Conservation (phyloP, 2,329 filamentous ascomycete genomes). For the Fusarium ambrosium region DNA sequence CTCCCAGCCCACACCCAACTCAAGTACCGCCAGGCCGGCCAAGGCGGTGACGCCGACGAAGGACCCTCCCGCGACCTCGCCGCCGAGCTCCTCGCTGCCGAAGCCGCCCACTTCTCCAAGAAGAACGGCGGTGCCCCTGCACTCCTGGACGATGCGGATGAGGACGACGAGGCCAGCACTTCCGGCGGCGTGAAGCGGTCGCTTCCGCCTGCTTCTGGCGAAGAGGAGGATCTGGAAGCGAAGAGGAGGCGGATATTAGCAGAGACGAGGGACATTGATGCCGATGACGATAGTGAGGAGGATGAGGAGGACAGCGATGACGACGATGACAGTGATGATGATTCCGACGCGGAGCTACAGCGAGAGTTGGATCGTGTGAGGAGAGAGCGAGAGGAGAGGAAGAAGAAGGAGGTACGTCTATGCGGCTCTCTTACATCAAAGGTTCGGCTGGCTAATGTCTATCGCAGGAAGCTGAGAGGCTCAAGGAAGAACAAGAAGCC, state of each 20-base stretch:
- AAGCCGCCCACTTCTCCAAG: slow-evolving; percentile 89
- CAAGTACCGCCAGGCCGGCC: slow-evolving; percentile 88
- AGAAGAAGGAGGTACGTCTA: slow-evolving; percentile 54
- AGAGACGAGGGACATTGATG: slow-evolving; percentile 89
- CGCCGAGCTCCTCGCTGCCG: slow-evolving; percentile 89
- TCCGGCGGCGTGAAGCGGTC: slow-evolving; percentile 72
- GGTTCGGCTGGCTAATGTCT: slow-evolving; percentile 15
- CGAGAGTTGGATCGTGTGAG: slow-evolving; percentile 96
- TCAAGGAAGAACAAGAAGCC: slow-evolving; percentile 84
- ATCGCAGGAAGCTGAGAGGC: slow-evolving; percentile 79
- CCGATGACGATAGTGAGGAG: slow-evolving; percentile 72
- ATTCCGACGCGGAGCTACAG: slow-evolving; percentile 81
- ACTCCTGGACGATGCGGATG: slow-evolving; percentile 63
- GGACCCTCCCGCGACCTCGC: slow-evolving; percentile 84
- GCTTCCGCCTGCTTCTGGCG: slow-evolving; percentile 42
- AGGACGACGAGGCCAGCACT: slow-evolving; percentile 57
- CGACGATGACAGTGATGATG: slow-evolving; percentile 67
- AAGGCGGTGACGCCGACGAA: slow-evolving; percentile 82
- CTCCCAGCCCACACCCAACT: slow-evolving; percentile 93
- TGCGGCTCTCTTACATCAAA: neutral
- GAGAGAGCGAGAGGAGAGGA: slow-evolving; percentile 70
- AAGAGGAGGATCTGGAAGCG: slow-evolving; percentile 76
- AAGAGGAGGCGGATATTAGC: slow-evolving; percentile 90
- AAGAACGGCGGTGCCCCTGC: slow-evolving; percentile 68
- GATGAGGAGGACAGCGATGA: slow-evolving; percentile 69